Conservation (phyloP, 768 basidiomycete genomes). For the Amyloporia xantha region DNA sequence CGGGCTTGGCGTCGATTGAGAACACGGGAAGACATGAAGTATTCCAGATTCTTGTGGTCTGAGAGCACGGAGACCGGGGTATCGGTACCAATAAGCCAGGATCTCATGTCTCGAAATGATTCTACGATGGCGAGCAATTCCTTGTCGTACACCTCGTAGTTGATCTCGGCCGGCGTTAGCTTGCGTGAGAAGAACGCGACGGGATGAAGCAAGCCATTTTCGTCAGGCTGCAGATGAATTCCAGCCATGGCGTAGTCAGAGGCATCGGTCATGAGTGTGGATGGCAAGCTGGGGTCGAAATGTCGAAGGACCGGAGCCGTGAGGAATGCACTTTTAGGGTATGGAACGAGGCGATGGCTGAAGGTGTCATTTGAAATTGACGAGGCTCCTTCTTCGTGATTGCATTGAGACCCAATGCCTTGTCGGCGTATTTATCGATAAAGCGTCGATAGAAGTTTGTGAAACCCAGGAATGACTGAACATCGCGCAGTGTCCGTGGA, state of each 20-base stretch:
- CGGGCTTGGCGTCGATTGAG: slow-evolving; percentile 31
- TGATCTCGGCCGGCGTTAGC: slow-evolving; percentile 29
- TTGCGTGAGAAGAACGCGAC: slow-evolving; percentile 26
- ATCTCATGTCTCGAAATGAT: slow-evolving; percentile 19
- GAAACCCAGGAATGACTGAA: slow-evolving; percentile 29
- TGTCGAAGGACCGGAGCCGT: slow-evolving; percentile 16
- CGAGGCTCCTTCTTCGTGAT: slow-evolving; percentile 23
- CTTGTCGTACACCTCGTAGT: slow-evolving; percentile 46
- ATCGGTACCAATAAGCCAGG: slow-evolving; percentile 17
- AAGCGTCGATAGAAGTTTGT: slow-evolving; percentile 29
- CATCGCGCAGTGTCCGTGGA: slow-evolving; percentile 20
- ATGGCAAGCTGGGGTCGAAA: slow-evolving; percentile 11
- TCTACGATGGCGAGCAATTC: slow-evolving; percentile 42
- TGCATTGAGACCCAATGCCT: slow-evolving; percentile 24
- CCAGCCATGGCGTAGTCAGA: slow-evolving; percentile 18
- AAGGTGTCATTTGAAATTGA: slow-evolving; percentile 15
- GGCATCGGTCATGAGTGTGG: slow-evolving; percentile 17
- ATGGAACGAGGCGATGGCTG: slow-evolving; percentile 24
- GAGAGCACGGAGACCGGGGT: slow-evolving; percentile 19
- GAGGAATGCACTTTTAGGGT: slow-evolving; percentile 21
- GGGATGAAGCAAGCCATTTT: slow-evolving; percentile 21
- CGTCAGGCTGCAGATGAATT: slow-evolving; percentile 12
- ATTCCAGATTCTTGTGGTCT: slow-evolving; percentile 34
- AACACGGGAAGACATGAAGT: slow-evolving; percentile 26
- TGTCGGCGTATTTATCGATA: slow-evolving; percentile 27